Evolutionary conservation across 768 basidiomycete genomes (phyloP).

Genomic region (Hysterangium stoloniferum): DNA sequence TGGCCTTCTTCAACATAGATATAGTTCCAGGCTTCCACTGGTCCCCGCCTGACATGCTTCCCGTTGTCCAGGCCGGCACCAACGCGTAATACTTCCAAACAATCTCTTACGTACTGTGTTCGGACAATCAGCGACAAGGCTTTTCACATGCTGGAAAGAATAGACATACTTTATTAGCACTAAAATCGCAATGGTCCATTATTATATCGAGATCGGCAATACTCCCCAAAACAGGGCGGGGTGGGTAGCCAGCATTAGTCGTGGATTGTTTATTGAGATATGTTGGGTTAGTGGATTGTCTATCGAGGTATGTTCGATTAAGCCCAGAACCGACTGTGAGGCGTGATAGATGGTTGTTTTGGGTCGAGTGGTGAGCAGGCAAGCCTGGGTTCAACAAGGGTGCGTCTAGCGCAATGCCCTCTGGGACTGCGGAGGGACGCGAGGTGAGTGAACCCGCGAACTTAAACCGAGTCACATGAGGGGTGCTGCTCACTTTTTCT

Average conservation of each 20-base stretch:
- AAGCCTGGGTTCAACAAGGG: constrained; percentile 68
- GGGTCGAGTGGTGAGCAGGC: too few relatives aligned
- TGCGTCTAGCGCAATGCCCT: constrained; percentile 48
- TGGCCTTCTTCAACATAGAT: constrained; percentile 64
- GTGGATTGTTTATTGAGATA: constrained; percentile 66
- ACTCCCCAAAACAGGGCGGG: constrained; percentile 76
- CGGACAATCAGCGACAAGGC: constrained; percentile 14
- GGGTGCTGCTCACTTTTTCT: constrained; percentile 50
- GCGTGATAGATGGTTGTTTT: constrained; percentile 35
- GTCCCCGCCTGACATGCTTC: constrained; percentile 63
- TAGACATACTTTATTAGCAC: constrained; percentile 55
- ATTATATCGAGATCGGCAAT: constrained; percentile 85
- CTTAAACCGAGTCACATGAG: background rate
- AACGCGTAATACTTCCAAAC: constrained; percentile 84
- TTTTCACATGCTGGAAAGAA: background rate
- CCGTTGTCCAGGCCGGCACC: constrained; percentile 86
- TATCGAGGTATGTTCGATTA: constrained; percentile 68
- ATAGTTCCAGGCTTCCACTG: constrained; percentile 80
- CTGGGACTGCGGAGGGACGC: constrained; percentile 66
- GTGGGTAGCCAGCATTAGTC: constrained; percentile 75
- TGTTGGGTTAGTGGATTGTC: constrained; percentile 49
- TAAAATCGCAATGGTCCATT: constrained; percentile 91
- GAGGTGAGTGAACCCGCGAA: background rate
- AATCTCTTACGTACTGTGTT: constrained; percentile 86
- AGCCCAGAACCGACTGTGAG: constrained; percentile 67